Conservation (phyloP, 1,284 basidiomycete species). For the Tylopilus orsonianus region DNA sequence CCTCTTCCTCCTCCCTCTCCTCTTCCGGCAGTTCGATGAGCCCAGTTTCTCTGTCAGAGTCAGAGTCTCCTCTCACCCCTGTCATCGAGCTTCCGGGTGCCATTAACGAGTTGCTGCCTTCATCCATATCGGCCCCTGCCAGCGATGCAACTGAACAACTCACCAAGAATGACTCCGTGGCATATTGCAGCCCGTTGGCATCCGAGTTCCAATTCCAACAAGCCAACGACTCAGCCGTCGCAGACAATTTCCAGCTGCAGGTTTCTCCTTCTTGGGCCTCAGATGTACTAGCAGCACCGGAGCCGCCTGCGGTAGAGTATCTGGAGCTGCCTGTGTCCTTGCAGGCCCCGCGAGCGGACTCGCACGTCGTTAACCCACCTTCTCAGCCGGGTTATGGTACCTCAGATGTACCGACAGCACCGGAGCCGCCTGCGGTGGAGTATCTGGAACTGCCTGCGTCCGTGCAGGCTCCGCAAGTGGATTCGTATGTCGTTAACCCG, state of each 20-base stretch:
- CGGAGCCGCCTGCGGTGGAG: background rate
- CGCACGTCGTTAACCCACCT: background rate
- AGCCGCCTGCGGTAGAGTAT: background rate
- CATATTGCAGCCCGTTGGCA: background rate
- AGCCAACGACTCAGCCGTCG: background rate
- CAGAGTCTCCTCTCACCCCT: background rate
- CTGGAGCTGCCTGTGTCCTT: conserved; percentile 9
- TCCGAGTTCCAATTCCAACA: background rate
- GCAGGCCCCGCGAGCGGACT: background rate
- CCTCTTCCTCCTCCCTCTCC: background rate
- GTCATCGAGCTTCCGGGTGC: background rate
- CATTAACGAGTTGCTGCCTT: background rate
- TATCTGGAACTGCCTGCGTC: conserved; percentile 11
- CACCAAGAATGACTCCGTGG: background rate
- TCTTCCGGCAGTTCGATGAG: background rate
- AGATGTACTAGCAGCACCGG: background rate
- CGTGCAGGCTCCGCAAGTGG: background rate
- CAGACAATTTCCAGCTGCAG: too few relatives aligned
- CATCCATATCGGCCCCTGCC: background rate
- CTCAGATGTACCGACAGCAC: background rate
- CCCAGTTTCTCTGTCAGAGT: background rate
- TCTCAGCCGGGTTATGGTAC: background rate
- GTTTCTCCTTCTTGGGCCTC: background rate
- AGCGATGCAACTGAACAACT: background rate
- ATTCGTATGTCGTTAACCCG: background rate